Conservation (phyloP, 2,329 filamentous ascomycete species). For the Penicillium concentricum region DNA sequence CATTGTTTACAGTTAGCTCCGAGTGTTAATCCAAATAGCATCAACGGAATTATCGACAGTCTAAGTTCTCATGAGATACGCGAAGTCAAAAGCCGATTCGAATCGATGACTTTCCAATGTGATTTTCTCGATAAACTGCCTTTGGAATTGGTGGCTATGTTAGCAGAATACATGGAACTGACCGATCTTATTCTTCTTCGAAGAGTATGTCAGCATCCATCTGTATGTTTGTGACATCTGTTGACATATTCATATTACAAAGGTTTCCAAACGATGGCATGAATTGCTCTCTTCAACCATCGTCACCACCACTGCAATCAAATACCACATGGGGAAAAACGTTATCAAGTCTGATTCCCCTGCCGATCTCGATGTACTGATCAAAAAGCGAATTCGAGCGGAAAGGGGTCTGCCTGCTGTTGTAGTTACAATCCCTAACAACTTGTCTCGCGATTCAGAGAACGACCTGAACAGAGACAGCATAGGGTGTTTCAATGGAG, state of each 20-base stretch:
- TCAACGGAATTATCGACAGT: constrained; percentile 28
- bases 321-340: neutral
- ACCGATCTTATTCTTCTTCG: constrained; percentile 30
- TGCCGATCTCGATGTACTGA: neutral
- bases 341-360: neutral
- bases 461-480: neutral
- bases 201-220: constrained; percentile 22
- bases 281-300: constrained; percentile 28
- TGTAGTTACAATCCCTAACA: neutral
- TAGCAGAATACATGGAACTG: constrained; percentile 28
- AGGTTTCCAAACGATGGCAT: constrained; percentile 39
- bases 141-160: constrained; percentile 31
- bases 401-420: neutral
- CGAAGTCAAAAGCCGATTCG: constrained; percentile 23
- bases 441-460: neutral
- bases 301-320: constrained; percentile 6
- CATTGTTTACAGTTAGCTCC: neutral
- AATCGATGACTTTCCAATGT: constrained; percentile 25
- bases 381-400: neutral
- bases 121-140: constrained; percentile 37
- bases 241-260: neutral
- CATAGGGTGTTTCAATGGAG: constrained; percentile 5
- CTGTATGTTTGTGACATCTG: neutral
- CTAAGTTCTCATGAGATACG: constrained; percentile 34
- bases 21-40: constrained; percentile 19